These are phyloP conservation scores for Chalaropsis ovoidea DNA, from an alignment of 2,329 filamentous ascomycete genomes.

Conservation along the genomic window DNA sequence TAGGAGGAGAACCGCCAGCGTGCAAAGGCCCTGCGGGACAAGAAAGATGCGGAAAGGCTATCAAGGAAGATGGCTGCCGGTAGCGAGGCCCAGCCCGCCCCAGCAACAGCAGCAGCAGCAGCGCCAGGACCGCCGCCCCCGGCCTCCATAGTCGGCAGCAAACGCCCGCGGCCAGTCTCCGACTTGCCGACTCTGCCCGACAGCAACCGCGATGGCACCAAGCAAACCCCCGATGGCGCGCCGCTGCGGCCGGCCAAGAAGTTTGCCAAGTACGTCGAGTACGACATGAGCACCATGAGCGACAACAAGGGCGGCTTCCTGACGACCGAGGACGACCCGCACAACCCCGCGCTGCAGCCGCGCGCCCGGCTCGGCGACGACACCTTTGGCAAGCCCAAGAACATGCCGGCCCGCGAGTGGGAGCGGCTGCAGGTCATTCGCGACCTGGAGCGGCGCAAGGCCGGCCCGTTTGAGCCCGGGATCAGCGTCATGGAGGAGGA, in stretches of 20 bases:
- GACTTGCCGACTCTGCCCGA: conserved; percentile 41
- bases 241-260: conserved; percentile 67
- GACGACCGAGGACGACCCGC: conserved; percentile 80
- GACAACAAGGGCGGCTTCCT: conserved; percentile 96
- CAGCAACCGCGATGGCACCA: conserved; percentile 37
- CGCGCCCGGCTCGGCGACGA: conserved; percentile 33
- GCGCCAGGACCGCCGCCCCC: conserved; percentile 43
- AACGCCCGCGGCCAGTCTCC: conserved; percentile 4
- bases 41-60: conserved; percentile 46
- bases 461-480: conserved; percentile 79
- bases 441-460: conserved; percentile 60
- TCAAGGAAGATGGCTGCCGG: neutral
- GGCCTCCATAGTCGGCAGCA: conserved; percentile 10
- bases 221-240: conserved; percentile 50
- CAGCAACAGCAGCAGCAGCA: neutral
- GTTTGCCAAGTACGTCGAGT: conserved; percentile 91
- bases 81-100: neutral
- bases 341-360: conserved; percentile 59
- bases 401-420: conserved; percentile 90
- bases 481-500: conserved; percentile 62
- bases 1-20: conserved; percentile 80
- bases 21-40: conserved; percentile 75
- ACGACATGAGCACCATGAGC: conserved; percentile 95
- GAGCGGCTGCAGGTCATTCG: conserved; percentile 68
- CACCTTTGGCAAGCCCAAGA: conserved; percentile 60